Base-by-base conservation (phyloP, 768 basidiomycete species). In the Termitomyces sp. region DNA sequence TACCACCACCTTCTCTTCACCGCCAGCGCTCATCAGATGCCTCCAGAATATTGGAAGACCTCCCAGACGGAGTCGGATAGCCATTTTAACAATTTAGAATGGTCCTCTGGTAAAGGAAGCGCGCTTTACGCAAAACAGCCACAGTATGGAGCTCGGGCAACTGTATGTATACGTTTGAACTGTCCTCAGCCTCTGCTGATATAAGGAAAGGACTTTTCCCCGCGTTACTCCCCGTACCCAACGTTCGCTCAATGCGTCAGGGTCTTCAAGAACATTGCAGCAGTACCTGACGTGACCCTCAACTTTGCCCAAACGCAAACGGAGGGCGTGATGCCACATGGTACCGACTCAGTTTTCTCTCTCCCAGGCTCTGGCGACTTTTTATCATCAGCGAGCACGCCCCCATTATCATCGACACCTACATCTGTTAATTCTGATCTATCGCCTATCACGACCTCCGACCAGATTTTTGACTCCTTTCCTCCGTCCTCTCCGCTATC, bases 251-350 rank as follows among this genome's bases (percentile, higher is more conserved):
- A 38, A 42, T 28, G 12, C 2, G n/a, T 42, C 9, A 20, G 15
- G 7, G 42, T 61, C n/a, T 61, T 61, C 42, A 61, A 57, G 33
- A 28, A 61, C 32, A 33, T 56, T 3, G 33, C 49, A 15, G 52
- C 9, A 32, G 60, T 61, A 18, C 60, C 60, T 7, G 42, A 57
- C 35, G 52, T 61, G 4, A 61, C 60, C 1, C 55, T 61, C 20
- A 61, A 49, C 22, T 57, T n/a, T 36, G 55, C 60, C 20, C 60
- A 61, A n/a, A 57, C 11, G 20, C 60, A 61, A n/a, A 57, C 11
- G 7, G 50, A 61, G 48, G 33, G n/a, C 8, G 28, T 18, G 28
- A 49, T 48, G 18, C 13, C 40, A 20, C 35, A n/a, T 33, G 60
- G 32, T 13, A 15, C n/a, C 32, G 44, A 46, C 4, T 36, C n/a